Evolutionary conservation across 352 stramenopile genomes (phyloP).

Genomic region (Pythium sukuiense): DNA sequence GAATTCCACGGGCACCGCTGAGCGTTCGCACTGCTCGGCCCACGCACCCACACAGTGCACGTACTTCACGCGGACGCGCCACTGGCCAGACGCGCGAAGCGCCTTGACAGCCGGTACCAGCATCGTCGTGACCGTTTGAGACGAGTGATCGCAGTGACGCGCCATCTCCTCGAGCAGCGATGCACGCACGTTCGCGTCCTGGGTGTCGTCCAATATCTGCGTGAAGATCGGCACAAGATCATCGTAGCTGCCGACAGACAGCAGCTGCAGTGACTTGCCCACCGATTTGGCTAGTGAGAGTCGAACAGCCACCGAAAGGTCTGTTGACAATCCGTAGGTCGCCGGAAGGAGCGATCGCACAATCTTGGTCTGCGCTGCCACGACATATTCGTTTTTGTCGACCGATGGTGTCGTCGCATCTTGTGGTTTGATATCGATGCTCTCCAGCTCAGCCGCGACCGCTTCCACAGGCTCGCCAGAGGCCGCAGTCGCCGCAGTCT

Average conservation of each 20-base stretch:
- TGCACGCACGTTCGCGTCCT: slow-evolving; percentile 77
- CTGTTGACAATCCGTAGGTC: slow-evolving; percentile 74
- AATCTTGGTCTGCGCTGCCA: slow-evolving; percentile 76
- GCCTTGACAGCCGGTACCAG: slow-evolving; percentile 71
- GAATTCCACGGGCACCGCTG: slow-evolving; percentile 61
- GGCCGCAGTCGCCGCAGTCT: background rate
- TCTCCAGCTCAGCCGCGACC: slow-evolving; percentile 31
- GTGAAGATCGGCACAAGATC: slow-evolving; percentile 83
- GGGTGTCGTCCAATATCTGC: slow-evolving; percentile 77
- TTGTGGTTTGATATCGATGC: slow-evolving; percentile 27
- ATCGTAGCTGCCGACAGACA: slow-evolving; percentile 69
- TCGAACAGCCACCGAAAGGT: slow-evolving; percentile 76
- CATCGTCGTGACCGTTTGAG: slow-evolving; percentile 64
- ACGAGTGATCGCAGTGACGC: slow-evolving; percentile 66
- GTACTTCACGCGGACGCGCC: slow-evolving; percentile 85
- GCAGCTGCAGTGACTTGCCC: slow-evolving; percentile 67
- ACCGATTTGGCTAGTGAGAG: slow-evolving; percentile 75
- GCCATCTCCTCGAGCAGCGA: slow-evolving; percentile 84
- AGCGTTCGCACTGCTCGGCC: slow-evolving; percentile 64
- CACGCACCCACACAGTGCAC: slow-evolving; percentile 83
- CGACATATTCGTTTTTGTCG: slow-evolving; percentile 40
- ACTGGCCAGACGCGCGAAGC: slow-evolving; percentile 65
- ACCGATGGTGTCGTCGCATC: background rate
- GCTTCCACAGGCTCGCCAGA: slow-evolving; percentile 19
- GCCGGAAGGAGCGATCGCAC: slow-evolving; percentile 74